Evolutionary conservation across 2,329 filamentous ascomycete species (phyloP), one percentile per base, ranked within the genome.

Genomic region (Ophiostoma quercus): DNA sequence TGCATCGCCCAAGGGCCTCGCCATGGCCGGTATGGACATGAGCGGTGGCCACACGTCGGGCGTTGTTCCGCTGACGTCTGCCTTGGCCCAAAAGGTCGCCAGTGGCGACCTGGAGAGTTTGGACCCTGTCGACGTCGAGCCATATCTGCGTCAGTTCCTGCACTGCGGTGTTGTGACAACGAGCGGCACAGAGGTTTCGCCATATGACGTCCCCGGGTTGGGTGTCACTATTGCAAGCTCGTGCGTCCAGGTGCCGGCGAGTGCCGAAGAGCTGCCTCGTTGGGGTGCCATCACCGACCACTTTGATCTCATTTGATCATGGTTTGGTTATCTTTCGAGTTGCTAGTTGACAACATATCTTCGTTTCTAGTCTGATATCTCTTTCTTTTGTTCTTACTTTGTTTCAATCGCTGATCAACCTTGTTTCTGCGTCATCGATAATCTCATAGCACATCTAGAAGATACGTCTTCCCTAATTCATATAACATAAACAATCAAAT

Each of bases 51-150:
- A 79, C 67, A 79, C 84, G 19, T 80, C 83, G 1, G 83, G 84
- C 1, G 83, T 84, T 0, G 77, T 85, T 14, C 85, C 85, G 0
- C 74, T 87, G 72, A 87, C 85, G 1, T 79, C 80, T 7, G 79
- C 81, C 3, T 74, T 87, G 68, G 77, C 84, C 72, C 78, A 79
- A 66, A 78, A 81, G 75, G 77, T 84, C 3, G 76, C 76, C 1
- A 74, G 74, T 0, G 78, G 79, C 6, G 74, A 74, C 16, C 71
- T 85, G n/a, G 67, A 73, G 1, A 76, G 79, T 71, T 75, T 85
- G 25, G 77, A 79, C 2, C 74, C 78, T 0, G 73, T 73, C 0
- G 77, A 76, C 8, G 78, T 82, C 2, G 76, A 78, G 51, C 80
- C 81, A 1, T 84, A 81, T 71, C 77, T 86, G n/a, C 74, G 74